phyloP scores from a whole-genome alignment of 768 basidiomycete genomes.

The Naganishia vishniacii region DNA sequence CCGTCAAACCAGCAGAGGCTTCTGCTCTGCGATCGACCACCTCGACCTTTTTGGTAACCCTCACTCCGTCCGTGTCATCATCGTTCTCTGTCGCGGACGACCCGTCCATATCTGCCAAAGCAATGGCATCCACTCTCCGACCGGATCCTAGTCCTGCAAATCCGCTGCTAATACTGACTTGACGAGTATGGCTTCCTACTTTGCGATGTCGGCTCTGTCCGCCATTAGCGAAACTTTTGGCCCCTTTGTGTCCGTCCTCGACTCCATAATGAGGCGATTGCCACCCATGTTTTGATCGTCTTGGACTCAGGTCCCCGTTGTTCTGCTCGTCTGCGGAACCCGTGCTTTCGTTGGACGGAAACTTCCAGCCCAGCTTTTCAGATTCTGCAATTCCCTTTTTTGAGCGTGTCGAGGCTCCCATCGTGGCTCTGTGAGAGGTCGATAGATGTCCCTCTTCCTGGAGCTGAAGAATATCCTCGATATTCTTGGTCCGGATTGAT shows the following conservation, averaged over 20 bases:
- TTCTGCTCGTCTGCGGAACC: conserved; percentile 7
- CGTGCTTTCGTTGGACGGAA: neutral
- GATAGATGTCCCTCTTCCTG: conserved; percentile 12
- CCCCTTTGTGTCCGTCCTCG: conserved; percentile 9
- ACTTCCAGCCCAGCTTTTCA: neutral
- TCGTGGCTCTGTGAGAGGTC: neutral
- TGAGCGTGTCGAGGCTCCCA: neutral
- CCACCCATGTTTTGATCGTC: conserved; percentile 12
- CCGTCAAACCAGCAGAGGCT: conserved; percentile 24
- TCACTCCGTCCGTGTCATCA: conserved; percentile 2
- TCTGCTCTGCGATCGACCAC: conserved; percentile 13
- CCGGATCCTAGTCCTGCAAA: conserved; percentile 15
- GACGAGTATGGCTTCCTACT: conserved; percentile 1
- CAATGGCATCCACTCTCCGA: conserved; percentile 8
- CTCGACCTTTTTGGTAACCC: conserved; percentile 7
- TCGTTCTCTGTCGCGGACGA: neutral
- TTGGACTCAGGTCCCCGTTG: neutral
- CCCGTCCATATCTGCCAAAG: neutral
- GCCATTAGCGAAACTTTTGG: neutral
- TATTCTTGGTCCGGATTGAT: conserved; percentile 6
- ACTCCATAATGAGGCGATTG: conserved; percentile 7
- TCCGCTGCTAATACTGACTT: conserved; percentile 14
- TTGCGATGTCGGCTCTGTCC: conserved; percentile 18
- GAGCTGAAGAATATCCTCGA: conserved; percentile 8
- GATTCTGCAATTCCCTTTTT: neutral